phyloP scores from a whole-genome alignment of 1,284 basidiomycete species.

The Trametes pubescens region DNA sequence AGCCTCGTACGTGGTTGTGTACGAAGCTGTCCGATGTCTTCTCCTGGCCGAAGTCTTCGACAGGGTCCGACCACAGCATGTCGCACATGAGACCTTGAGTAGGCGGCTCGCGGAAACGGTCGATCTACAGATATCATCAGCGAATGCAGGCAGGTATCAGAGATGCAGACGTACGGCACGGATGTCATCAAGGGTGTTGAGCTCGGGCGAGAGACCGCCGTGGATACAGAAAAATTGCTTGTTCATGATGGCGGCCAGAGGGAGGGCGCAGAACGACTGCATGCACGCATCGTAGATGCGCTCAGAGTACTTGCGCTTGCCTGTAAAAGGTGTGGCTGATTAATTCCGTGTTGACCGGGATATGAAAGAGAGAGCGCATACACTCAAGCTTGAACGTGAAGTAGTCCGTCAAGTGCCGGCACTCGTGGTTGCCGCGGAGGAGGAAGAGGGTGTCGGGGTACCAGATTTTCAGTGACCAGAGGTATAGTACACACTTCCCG shows the following conservation, averaged over 20 bases:
- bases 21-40: conserved; percentile 88
- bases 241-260: conserved; percentile 95
- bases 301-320: conserved; percentile 95
- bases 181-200: conserved; percentile 92
- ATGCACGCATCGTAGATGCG: conserved; percentile 91
- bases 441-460: conserved; percentile 91
- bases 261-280: conserved; percentile 93
- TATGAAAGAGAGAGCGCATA: conserved; percentile 47
- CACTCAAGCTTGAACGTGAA: conserved; percentile 98
- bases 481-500: conserved; percentile 85
- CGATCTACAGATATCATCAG: conserved; percentile 62
- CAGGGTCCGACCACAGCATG: conserved; percentile 93
- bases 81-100: conserved; percentile 96
- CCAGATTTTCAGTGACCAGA: conserved; percentile 95
- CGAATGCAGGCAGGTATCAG: conserved; percentile 15
- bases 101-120: conserved; percentile 95
- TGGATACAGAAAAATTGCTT: conserved; percentile 98
- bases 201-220: conserved; percentile 90
- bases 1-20: conserved; percentile 95
- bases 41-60: conserved; percentile 94
- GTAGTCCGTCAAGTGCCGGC: conserved; percentile 94
- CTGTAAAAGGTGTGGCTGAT: conserved; percentile 47
- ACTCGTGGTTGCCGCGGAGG: conserved; percentile 98
- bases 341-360: background rate
- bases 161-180: conserved; percentile 59